phyloP scores from a whole-genome alignment of 306 rosid genomes.

The Ormosia semicastrata region DNA sequence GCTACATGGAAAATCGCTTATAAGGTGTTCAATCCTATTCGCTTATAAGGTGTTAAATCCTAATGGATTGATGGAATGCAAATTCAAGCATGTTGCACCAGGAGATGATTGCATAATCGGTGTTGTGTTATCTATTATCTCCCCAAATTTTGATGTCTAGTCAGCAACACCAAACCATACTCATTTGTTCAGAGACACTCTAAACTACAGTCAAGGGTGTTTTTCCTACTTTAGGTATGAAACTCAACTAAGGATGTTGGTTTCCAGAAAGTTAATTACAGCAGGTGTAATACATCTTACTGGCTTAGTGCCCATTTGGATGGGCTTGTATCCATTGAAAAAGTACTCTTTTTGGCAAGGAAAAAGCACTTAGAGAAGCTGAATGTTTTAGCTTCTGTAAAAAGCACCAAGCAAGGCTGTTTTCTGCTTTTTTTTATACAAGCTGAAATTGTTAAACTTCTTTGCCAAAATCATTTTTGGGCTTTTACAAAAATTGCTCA shows the following conservation, averaged over 20 bases:
- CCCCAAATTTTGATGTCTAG: neutral
- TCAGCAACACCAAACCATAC: neutral
- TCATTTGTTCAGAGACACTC: neutral
- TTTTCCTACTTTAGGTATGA: neutral
- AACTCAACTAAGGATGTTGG: neutral
- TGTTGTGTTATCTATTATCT: neutral
- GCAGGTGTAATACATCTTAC: neutral
- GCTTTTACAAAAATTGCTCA: neutral
- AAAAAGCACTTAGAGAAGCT: neutral
- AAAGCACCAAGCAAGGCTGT: neutral
- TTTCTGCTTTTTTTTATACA: neutral
- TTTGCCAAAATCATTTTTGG: neutral
- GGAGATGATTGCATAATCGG: neutral
- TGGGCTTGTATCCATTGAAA: neutral
- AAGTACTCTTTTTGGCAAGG: neutral
- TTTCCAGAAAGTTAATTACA: neutral
- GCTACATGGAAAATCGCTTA: constrained; percentile 1
- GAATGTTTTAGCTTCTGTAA: neutral
- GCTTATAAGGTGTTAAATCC: neutral
- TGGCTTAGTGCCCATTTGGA: neutral
- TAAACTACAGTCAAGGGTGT: neutral
- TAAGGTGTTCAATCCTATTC: neutral
- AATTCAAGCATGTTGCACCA: constrained; percentile 16
- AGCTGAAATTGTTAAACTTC: neutral
- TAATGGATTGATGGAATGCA: neutral